phyloP scores from a whole-genome alignment of 495 filamentous ascomycete species.

The Neohortaea acidophila region DNA sequence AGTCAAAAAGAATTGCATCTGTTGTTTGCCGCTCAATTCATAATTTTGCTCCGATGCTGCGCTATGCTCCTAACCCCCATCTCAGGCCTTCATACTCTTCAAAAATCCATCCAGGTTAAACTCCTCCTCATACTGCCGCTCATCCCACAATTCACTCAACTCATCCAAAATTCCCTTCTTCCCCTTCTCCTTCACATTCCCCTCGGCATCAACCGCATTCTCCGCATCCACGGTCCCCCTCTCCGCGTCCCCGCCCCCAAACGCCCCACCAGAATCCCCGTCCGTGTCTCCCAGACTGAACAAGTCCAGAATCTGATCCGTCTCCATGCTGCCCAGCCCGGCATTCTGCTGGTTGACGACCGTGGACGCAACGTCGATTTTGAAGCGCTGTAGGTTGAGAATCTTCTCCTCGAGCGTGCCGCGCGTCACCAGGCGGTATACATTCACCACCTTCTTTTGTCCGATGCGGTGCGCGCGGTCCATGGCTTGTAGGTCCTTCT shows the following conservation, averaged over 20 bases:
- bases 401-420: constrained; percentile 99
- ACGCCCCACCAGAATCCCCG: constrained; percentile 36
- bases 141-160: constrained; percentile 90
- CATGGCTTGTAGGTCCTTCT: constrained; percentile 98
- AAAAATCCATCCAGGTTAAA: constrained; percentile 89
- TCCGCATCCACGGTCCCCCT: constrained; percentile 40
- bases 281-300: constrained; percentile 82
- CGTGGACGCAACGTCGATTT: constrained; percentile 94
- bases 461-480: constrained; percentile 96
- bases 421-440: constrained; percentile 90
- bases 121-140: constrained; percentile 89
- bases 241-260: constrained; percentile 31
- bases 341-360: constrained; percentile 99
- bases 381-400: constrained; percentile 92
- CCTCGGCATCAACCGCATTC: constrained; percentile 86
- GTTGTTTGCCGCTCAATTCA: too few species aligned
- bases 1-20: too few species aligned
- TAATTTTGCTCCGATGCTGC: too few species aligned
- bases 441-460: constrained; percentile 98
- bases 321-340: constrained; percentile 88
- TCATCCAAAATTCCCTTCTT: constrained; percentile 94
- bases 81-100: constrained; percentile 55
- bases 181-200: constrained; percentile 83
- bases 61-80: too few species aligned
- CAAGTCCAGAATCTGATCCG: constrained; percentile 90